Percentiles rank a stretch among this genome's conserved stretches.
Evolutionary conservation across 2,329 filamentous ascomycete genomes (phyloP).

Genomic region (Diaporthe ilicicola): DNA sequence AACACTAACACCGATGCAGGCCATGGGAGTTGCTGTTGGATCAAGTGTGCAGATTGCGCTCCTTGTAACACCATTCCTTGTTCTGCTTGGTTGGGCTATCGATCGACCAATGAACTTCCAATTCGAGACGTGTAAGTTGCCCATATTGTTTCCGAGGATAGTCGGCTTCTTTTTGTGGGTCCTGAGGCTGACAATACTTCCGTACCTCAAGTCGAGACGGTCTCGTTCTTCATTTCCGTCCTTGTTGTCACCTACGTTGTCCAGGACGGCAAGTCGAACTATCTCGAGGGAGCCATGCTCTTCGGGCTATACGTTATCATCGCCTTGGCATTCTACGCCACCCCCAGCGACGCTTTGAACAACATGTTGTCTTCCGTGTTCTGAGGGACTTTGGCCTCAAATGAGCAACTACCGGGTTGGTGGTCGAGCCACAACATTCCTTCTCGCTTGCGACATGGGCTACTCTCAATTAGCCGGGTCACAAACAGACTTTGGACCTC

Average conservation of each 20-base stretch:
- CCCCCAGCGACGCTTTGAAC: slow-evolving; percentile 58
- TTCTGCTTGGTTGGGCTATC: slow-evolving; percentile 81
- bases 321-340: slow-evolving; percentile 67
- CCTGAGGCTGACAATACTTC: slow-evolving; percentile 27
- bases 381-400: background rate
- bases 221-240: slow-evolving; percentile 79
- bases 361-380: slow-evolving; percentile 37
- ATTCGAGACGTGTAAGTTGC: slow-evolving; percentile 71
- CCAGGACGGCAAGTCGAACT: slow-evolving; percentile 85
- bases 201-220: slow-evolving; percentile 68
- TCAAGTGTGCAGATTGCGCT: slow-evolving; percentile 85
- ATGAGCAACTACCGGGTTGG: no score
- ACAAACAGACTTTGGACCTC: background rate
- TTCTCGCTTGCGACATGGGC: background rate
- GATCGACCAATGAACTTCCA: slow-evolving; percentile 79
- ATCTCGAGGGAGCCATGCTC: slow-evolving; percentile 80
- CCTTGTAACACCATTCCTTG: slow-evolving; percentile 81
- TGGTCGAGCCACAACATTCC: background rate
- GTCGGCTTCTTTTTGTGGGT: background rate
- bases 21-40: slow-evolving; percentile 83
- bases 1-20: slow-evolving; percentile 46
- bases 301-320: slow-evolving; percentile 66
- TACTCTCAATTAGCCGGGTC: background rate
- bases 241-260: slow-evolving; percentile 80
- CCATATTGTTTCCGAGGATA: background rate